Percentiles rank a stretch among this genome's conserved stretches.
These are phyloP conservation scores for Coemansia sp. DNA, from an alignment of 192 early-diverging fungal species.

Conservation along the genomic window DNA sequence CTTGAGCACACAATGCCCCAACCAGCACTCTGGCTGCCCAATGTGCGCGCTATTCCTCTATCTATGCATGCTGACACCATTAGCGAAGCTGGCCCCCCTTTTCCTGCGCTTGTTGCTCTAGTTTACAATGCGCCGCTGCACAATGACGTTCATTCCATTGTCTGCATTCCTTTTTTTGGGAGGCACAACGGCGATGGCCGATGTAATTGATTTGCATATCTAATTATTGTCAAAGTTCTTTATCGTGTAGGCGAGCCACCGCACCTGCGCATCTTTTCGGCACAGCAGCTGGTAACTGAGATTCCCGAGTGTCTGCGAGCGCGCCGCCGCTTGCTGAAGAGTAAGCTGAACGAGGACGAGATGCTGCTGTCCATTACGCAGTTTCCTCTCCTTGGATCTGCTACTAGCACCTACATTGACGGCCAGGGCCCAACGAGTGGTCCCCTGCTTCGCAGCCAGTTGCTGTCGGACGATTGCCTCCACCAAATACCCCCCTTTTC, in stretches of 20 bases:
- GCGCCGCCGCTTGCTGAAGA: slow-evolving; percentile 67
- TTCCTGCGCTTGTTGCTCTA: not conserved
- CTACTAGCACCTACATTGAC: slow-evolving; percentile 58
- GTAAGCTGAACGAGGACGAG: slow-evolving; percentile 69
- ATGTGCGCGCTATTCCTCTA: not conserved
- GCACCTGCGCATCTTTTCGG: slow-evolving; percentile 30
- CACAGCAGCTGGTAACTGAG: slow-evolving; percentile 36
- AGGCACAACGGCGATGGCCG: not conserved
- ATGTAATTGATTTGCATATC: not conserved
- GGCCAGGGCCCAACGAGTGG: slow-evolving; percentile 62
- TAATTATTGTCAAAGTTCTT: not conserved
- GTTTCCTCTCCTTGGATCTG: slow-evolving; percentile 84
- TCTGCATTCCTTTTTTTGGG: not conserved
- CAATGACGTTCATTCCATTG: not conserved
- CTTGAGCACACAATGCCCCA: not conserved
- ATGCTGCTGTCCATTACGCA: slow-evolving; percentile 79
- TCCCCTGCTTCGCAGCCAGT: slow-evolving; percentile 74
- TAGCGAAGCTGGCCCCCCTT: not conserved
- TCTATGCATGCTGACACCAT: not conserved
- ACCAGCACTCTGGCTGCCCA: not conserved
- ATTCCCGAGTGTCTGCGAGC: slow-evolving; percentile 18
- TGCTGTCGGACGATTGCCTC: slow-evolving; percentile 89
- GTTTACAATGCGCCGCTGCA: not conserved
- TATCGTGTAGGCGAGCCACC: slow-evolving; percentile 40
- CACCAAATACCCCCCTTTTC: slow-evolving; percentile 87